A percentile compares a stretch with the other conserved stretches of the same genome.
Conservation (phyloP, 2,329 filamentous ascomycete species). For the Fusarium sacchari region DNA sequence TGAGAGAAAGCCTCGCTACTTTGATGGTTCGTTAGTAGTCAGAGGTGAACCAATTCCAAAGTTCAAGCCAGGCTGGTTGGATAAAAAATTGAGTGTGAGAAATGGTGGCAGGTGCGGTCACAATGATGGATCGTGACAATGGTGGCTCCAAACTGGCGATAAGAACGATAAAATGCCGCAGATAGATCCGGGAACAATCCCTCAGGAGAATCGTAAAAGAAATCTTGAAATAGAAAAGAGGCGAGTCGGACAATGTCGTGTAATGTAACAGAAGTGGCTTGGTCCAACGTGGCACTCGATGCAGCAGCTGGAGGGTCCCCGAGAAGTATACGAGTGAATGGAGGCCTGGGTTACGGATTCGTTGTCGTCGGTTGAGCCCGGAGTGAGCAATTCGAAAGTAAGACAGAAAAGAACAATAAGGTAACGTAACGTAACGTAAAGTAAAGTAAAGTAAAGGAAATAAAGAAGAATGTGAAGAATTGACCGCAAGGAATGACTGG, state of each 20-base stretch:
- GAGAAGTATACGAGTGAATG: conserved; percentile 37
- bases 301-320: conserved; percentile 33
- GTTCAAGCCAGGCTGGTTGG: not conserved
- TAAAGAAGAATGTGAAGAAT: conserved; percentile 17
- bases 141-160: not conserved
- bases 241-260: conserved; percentile 22
- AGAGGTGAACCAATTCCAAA: not conserved
- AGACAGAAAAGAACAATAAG: conserved; percentile 1
- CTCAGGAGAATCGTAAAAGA: conserved; percentile 3
- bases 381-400: not conserved
- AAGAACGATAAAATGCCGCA: conserved; percentile 20
- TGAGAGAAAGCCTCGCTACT: conserved; percentile 4
- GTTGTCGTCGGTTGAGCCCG: conserved; percentile 15
- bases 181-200: conserved; percentile 1
- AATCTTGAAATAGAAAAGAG: conserved; percentile 26
- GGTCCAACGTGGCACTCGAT: conserved; percentile 37
- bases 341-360: not conserved
- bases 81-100: not conserved
- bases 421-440: conserved; percentile 7
- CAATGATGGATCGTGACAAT: not conserved
- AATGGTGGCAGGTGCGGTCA: not conserved
- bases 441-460: conserved; percentile 1
- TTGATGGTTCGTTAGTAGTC: not conserved
- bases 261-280: conserved; percentile 24
- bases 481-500: conserved; percentile 26